Evolutionary conservation across 2,329 filamentous ascomycete species (phyloP).

Genomic region (Beauveria australis): DNA sequence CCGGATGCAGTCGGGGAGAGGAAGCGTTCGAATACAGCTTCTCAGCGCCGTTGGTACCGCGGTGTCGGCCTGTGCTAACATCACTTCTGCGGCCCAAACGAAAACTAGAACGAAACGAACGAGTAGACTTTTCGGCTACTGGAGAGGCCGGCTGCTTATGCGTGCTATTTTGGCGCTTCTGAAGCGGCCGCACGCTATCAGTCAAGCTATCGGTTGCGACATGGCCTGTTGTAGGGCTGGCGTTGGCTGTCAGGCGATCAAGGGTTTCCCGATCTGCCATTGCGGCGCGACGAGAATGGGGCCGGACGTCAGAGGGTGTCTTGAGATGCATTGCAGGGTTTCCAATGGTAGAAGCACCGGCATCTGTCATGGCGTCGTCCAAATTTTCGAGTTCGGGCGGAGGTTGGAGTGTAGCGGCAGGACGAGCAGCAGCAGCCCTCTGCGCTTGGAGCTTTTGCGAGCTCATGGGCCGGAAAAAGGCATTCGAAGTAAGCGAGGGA

Average conservation of each 20-base stretch:
- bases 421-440: constrained; percentile 50
- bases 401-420: constrained; percentile 32
- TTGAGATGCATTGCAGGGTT: constrained; percentile 19
- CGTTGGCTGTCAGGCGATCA: constrained; percentile 64
- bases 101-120: constrained; percentile 71
- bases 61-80: constrained; percentile 37
- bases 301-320: constrained; percentile 40
- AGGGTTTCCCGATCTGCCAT: constrained; percentile 66
- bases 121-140: constrained; percentile 60
- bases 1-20: constrained; percentile 54
- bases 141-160: constrained; percentile 28
- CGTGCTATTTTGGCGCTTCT: constrained; percentile 31
- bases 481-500: constrained; percentile 77
- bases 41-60: constrained; percentile 61
- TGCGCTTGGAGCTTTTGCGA: constrained; percentile 91
- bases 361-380: constrained; percentile 33
- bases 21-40: constrained; percentile 77
- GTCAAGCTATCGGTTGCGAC: constrained; percentile 53
- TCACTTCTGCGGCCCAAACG: constrained; percentile 53
- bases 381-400: constrained; percentile 21
- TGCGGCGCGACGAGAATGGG: constrained; percentile 68
- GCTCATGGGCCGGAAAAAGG: constrained; percentile 95
- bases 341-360: constrained; percentile 39
- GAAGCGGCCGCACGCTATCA: constrained; percentile 73
- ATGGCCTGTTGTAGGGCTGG: constrained; percentile 59